Evolutionary conservation across 495 filamentous ascomycete species (phyloP).

Genomic region (Chaetomidium leptoderma): DNA sequence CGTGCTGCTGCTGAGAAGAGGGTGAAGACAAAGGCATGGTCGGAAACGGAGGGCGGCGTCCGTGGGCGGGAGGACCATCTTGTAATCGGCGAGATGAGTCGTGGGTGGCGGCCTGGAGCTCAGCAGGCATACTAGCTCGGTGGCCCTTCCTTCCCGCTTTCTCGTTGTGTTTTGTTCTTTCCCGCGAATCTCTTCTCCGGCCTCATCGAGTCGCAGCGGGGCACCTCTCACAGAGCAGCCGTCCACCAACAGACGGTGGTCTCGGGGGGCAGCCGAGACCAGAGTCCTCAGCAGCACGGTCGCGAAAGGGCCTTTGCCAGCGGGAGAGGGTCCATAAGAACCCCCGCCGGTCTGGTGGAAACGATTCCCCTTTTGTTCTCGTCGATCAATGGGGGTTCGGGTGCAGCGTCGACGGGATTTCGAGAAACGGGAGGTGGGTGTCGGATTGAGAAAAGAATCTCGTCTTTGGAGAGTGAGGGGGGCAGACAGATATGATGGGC

Average conservation of each 20-base stretch:
- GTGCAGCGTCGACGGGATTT: not conserved
- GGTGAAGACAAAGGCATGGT: conserved; percentile 38
- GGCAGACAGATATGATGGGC: conserved; percentile 2
- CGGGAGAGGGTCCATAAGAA: conserved; percentile 61
- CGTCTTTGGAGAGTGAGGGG: not conserved
- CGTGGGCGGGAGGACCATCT: conserved; percentile 33
- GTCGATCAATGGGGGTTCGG: conserved; percentile 2
- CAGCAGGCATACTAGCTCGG: conserved; percentile 46
- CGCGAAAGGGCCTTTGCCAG: conserved; percentile 51
- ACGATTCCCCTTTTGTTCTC: not conserved
- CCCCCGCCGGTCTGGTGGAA: conserved; percentile 22
- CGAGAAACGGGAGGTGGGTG: not conserved
- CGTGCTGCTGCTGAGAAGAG: conserved; percentile 6
- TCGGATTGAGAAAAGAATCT: not conserved
- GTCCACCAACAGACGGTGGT: conserved; percentile 43
- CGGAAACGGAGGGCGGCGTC: conserved; percentile 32
- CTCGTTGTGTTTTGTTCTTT: conserved; percentile 14
- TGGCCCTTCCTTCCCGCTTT: not conserved
- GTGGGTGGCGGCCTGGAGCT: conserved; percentile 27
- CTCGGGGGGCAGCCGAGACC: conserved; percentile 38
- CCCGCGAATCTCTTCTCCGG: conserved; percentile 21
- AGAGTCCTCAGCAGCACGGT: conserved; percentile 58
- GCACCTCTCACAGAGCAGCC: conserved; percentile 25
- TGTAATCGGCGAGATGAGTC: conserved; percentile 32
- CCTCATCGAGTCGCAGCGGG: conserved; percentile 27